Conservation (phyloP, 108 stramenopile genomes). For the Cyclotella atomus region DNA sequence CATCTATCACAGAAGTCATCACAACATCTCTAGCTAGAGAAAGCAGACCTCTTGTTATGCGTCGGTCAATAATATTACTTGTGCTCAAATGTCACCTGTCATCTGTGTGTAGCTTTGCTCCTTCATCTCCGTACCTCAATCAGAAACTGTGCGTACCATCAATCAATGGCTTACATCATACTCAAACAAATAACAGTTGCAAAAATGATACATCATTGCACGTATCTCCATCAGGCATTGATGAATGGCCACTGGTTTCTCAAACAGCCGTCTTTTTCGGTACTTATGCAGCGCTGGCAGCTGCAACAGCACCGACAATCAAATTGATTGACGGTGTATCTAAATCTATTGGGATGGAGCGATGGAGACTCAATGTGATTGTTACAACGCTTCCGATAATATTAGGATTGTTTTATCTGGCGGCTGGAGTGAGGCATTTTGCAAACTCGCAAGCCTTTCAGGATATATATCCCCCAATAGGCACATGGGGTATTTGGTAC, state of each 20-base stretch:
- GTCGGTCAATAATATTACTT: too few species aligned
- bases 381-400: conserved; percentile 58
- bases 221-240: conserved; percentile 48
- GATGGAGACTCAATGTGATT: conserved; percentile 25
- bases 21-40: too few species aligned
- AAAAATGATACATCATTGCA: not conserved
- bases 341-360: conserved; percentile 21
- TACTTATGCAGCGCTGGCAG: conserved; percentile 29
- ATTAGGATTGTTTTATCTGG: conserved; percentile 65
- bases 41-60: too few species aligned
- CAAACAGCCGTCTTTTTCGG: conserved; percentile 48
- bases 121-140: too few species aligned
- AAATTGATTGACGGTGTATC: conserved; percentile 29
- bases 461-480: conserved; percentile 73
- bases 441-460: conserved; percentile 58
- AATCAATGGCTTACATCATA: too few species aligned
- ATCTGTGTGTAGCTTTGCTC: too few species aligned
- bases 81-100: too few species aligned
- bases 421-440: conserved; percentile 79
- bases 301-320: conserved; percentile 26
- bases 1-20: too few species aligned
- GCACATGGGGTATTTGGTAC: conserved; percentile 87
- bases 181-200: too few species aligned
- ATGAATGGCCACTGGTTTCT: conserved; percentile 37
- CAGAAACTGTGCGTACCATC: too few species aligned